A percentile compares a stretch with the other conserved stretches of the same genome.
phyloP scores from a whole-genome alignment of 805 yeast genomes.

The Lipomyces lipofer region DNA sequence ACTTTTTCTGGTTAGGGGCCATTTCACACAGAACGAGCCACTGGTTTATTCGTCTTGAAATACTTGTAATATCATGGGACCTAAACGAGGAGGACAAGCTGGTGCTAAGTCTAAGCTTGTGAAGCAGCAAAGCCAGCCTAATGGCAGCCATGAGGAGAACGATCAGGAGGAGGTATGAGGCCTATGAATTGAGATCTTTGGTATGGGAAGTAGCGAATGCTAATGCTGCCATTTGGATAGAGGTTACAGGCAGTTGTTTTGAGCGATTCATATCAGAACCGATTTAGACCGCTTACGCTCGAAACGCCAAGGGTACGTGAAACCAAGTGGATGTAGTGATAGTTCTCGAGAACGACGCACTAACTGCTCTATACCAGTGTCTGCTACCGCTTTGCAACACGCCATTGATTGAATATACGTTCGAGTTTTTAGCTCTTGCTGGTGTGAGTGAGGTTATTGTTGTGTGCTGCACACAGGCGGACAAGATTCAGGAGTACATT shows the following conservation, averaged over 20 bases:
- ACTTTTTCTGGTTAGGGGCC: no score
- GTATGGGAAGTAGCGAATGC: no score
- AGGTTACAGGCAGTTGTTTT: constrained; percentile 91
- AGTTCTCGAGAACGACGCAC: neutral
- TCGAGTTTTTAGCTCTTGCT: constrained; percentile 89
- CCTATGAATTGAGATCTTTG: neutral
- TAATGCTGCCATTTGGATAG: no score
- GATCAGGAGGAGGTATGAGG: constrained; percentile 21
- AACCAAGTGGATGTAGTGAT: neutral
- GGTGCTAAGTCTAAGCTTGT: constrained; percentile 14
- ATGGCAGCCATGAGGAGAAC: constrained; percentile 12
- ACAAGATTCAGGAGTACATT: constrained; percentile 79
- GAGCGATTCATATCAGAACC: constrained; percentile 88
- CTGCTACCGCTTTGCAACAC: constrained; percentile 88
- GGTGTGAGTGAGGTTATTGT: constrained; percentile 87
- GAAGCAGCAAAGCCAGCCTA: constrained; percentile 1
- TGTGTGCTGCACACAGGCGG: constrained; percentile 89
- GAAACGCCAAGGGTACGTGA: constrained; percentile 64
- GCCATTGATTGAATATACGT: constrained; percentile 90
- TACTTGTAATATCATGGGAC: constrained; percentile 13
- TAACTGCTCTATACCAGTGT: constrained; percentile 46
- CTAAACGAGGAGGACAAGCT: constrained; percentile 16
- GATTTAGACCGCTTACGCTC: constrained; percentile 90
- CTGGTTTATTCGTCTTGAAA: neutral
- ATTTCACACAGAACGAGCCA: neutral